These are phyloP conservation scores for Leptomonas pyrrhocoris DNA, from an alignment of 208 protist species.

Conservation along the genomic window DNA sequence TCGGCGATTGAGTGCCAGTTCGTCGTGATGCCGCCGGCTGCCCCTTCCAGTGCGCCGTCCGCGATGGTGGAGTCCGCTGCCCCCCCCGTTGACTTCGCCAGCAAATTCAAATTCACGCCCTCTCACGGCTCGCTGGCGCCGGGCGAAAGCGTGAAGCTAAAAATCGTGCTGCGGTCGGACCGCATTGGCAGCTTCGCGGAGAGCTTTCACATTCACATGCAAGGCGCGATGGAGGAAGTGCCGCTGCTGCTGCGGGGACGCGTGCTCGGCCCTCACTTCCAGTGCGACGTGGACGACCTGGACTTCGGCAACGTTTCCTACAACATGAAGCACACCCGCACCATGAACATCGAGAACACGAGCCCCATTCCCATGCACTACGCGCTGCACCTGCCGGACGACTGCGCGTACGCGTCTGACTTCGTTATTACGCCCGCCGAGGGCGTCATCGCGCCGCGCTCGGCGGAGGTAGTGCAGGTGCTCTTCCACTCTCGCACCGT, in stretches of 20 bases:
- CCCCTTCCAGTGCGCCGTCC: not conserved
- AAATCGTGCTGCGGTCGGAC: slow-evolving; percentile 83
- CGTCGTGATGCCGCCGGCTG: slow-evolving; percentile 60
- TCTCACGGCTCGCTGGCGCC: slow-evolving; percentile 74
- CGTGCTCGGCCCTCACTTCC: slow-evolving; percentile 93
- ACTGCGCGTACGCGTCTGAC: slow-evolving; percentile 49
- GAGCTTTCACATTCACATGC: slow-evolving; percentile 87
- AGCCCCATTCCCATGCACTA: slow-evolving; percentile 95
- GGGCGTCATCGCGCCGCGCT: slow-evolving; percentile 71
- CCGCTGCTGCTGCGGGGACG: slow-evolving; percentile 85
- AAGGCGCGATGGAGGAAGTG: slow-evolving; percentile 80
- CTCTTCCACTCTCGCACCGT: slow-evolving; percentile 83
- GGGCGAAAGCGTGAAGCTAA: slow-evolving; percentile 61
- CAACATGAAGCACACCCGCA: slow-evolving; percentile 82
- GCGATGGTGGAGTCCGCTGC: not conserved
- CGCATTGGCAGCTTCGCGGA: slow-evolving; percentile 91
- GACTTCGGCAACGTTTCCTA: slow-evolving; percentile 95
- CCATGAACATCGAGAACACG: slow-evolving; percentile 91
- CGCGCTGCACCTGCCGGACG: slow-evolving; percentile 74
- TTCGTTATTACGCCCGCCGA: slow-evolving; percentile 79
- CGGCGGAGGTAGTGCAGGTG: slow-evolving; percentile 65
- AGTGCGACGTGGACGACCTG: slow-evolving; percentile 90
- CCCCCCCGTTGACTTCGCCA: slow-evolving; percentile 22
- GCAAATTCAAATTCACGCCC: slow-evolving; percentile 85
- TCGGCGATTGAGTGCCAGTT: slow-evolving; percentile 92